Evolutionary conservation across 2,329 filamentous ascomycete species (phyloP).

Genomic region (Botrytis fabae): DNA sequence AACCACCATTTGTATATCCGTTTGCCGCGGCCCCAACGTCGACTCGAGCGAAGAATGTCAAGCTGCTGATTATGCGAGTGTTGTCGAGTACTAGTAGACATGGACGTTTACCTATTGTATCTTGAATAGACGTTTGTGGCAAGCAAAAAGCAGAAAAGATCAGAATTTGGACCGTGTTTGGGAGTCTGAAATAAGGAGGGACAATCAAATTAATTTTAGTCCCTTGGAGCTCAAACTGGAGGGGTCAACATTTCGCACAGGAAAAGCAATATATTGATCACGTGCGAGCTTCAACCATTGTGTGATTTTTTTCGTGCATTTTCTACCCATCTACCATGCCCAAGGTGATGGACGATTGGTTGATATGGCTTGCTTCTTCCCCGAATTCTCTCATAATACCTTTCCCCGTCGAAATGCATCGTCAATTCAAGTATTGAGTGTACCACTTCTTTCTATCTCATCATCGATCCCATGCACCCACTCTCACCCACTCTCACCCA

Average conservation of each 20-base stretch:
- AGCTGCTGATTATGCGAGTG: not conserved
- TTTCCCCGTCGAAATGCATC: not conserved
- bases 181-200: not conserved
- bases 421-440: not conserved
- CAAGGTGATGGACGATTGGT: not conserved
- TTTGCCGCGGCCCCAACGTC: not conserved
- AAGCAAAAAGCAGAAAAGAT: not conserved
- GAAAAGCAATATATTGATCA: not conserved
- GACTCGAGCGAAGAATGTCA: not conserved
- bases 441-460: not conserved
- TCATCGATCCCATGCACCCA: not conserved
- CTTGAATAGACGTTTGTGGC: not conserved
- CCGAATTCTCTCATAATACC: not conserved
- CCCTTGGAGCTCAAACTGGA: not conserved
- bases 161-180: constrained; percentile 7
- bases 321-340: not conserved
- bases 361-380: too few relatives aligned
- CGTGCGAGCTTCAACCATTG: not conserved
- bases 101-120: not conserved
- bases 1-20: not conserved
- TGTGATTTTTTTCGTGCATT: not conserved
- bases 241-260: not conserved
- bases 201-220: not conserved
- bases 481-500: too few relatives aligned
- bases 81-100: not conserved